Conservation (phyloP, 2,329 filamentous ascomycete species). For the Neofusicoccum ribis region DNA sequence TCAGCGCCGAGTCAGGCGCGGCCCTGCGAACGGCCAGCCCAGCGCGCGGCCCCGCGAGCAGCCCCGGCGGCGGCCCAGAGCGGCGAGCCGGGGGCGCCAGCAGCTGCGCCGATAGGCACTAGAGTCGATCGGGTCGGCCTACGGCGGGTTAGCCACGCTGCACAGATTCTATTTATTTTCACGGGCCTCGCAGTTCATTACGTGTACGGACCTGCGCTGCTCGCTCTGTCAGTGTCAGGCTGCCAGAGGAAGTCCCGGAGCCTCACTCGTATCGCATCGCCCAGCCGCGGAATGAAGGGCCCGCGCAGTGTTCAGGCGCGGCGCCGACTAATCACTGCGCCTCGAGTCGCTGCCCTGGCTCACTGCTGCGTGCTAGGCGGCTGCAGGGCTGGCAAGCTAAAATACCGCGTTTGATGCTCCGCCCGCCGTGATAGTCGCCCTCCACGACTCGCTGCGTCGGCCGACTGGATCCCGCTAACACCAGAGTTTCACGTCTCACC, state of each 20-base stretch:
- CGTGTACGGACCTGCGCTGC: conserved; percentile 2
- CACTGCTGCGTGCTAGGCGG: not conserved
- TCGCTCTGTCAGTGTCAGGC: not conserved
- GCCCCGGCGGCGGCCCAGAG: conserved; percentile 9
- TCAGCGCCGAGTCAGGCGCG: conserved; percentile 3
- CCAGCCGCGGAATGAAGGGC: too few relatives aligned
- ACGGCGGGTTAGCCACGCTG: conserved; percentile 2
- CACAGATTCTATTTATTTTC: conserved; percentile 17
- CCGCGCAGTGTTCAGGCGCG: too few relatives aligned
- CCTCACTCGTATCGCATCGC: not conserved
- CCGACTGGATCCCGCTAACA: conserved; percentile 6
- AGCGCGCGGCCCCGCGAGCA: not conserved
- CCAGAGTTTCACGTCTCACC: conserved; percentile 12
- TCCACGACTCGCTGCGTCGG: conserved; percentile 3
- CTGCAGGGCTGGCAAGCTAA: conserved; percentile 11
- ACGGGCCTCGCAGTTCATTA: conserved; percentile 17
- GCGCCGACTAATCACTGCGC: not conserved
- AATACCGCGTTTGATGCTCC: conserved; percentile 12
- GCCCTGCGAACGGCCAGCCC: not conserved
- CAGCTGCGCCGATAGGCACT: not conserved
- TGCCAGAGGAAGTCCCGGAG: not conserved
- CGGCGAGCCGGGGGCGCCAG: not conserved
- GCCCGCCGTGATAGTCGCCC: conserved; percentile 11
- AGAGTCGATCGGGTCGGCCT: conserved; percentile 11
- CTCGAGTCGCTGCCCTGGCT: conserved; percentile 1